Evolutionary conservation across 1,284 basidiomycete genomes (phyloP), one percentile per base, ranked within the genome.

Genomic region (Schizopora paradoxa): DNA sequence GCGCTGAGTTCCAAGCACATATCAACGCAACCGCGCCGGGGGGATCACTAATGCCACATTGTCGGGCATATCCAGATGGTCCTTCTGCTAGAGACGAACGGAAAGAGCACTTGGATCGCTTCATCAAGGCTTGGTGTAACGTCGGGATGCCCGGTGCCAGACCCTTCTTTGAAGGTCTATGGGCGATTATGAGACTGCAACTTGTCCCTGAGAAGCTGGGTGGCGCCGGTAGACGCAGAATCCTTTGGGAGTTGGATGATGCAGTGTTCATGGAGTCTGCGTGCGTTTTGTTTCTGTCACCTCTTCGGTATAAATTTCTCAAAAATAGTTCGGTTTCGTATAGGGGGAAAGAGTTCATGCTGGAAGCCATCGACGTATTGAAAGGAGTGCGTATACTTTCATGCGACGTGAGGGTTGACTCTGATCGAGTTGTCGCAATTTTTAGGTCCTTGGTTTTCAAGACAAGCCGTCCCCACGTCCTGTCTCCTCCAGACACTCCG

Each of bases 291-390:
- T 43, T 44, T 47, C 49, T 53, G 34, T 52, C 42, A 22, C 46
- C 43, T 22, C 36, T 29, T 50, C 54, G 57, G 52, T 22, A 16
- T 22, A 5, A 7, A 41, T 21, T 48, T 25, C 35, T 52, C 44
- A 19, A 41, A 22, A 43, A 52, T 53, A 52, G 54, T 49, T 57
- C n/a, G n/a, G 42, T 10, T 23, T 48, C 45, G 11, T 54, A 49
- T 62, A 88, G 86, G 60, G 86, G 86, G 49, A 87, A 86, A 65
- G 79, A 86, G 54, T 87, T 89, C 58, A 88, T 89, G 82, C 68
- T 84, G 35, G 86, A 88, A 64, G 84, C 83, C 11, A 79, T 88
- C 48, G 81, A 87, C 56, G 66, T 87, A 40, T 76, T 89, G 55
- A 89, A 89, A 77, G 86, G 86, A 57, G 86, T 86, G 55, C 58